phyloP scores from a whole-genome alignment of 2,329 filamentous ascomycete species.

The Claviceps sp. region DNA sequence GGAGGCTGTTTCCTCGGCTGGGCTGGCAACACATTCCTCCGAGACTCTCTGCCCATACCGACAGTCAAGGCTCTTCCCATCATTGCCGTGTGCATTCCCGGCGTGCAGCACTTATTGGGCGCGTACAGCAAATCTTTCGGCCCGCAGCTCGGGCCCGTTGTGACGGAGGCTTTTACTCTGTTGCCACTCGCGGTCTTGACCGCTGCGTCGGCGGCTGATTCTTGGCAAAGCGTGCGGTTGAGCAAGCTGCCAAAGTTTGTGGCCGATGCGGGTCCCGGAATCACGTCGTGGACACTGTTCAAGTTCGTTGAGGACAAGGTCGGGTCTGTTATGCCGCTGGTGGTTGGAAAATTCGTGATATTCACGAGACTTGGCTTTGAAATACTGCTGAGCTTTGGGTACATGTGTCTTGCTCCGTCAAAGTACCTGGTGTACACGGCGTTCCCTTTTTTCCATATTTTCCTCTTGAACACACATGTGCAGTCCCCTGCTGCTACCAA shows the following conservation, averaged over 20 bases:
- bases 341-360: slow-evolving; percentile 48
- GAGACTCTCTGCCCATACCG: slow-evolving; percentile 30
- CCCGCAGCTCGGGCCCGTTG: slow-evolving; percentile 55
- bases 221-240: slow-evolving; percentile 49
- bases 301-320: slow-evolving; percentile 33
- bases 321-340: slow-evolving; percentile 25
- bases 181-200: slow-evolving; percentile 55
- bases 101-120: slow-evolving; percentile 59
- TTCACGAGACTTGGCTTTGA: slow-evolving; percentile 63
- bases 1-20: slow-evolving; percentile 58
- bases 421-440: slow-evolving; percentile 52
- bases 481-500: slow-evolving; percentile 45
- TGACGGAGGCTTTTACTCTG: slow-evolving; percentile 62
- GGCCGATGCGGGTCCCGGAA: slow-evolving; percentile 49
- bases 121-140: slow-evolving; percentile 52
- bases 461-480: slow-evolving; percentile 61
- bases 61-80: slow-evolving; percentile 49
- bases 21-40: slow-evolving; percentile 48
- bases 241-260: slow-evolving; percentile 40
- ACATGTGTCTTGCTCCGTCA: slow-evolving; percentile 54
- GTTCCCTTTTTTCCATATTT: slow-evolving; percentile 60
- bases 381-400: slow-evolving; percentile 49
- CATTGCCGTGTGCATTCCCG: slow-evolving; percentile 61
- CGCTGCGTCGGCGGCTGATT: slow-evolving; percentile 47
- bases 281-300: slow-evolving; percentile 54